Evolutionary conservation across 1,284 basidiomycete species (phyloP), one percentile per base, ranked within the genome.

Genomic region (Athelia sp.): DNA sequence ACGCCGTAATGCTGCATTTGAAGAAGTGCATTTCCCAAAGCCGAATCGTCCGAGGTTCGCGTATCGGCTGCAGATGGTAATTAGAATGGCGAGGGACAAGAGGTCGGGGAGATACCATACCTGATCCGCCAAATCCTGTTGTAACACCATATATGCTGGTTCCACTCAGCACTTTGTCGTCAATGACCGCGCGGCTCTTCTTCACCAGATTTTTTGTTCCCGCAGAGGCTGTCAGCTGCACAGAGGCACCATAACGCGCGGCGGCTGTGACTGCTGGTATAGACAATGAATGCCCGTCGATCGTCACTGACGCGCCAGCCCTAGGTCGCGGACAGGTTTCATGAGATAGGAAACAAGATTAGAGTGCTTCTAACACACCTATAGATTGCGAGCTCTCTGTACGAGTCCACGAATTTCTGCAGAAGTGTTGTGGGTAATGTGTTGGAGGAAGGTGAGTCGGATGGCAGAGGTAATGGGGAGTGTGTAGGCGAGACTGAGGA

Each of bases 121-220:
- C 85, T 56, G 82, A 86, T 18, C 87, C 87, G 46, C 89, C 89
- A 58, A 88, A 92, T 44, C 90, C 90, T 15, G 90, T 91, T 38
- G 84, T 84, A 29, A 91, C 85, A 32, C 90, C 90, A 56, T 91
- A 93, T 38, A 93, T 76, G 56, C 84, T 87, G 50, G 79, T 76
- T 18, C 82, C 81, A 8, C 78, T 72, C 23, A 78, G 74, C 43
- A 93, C 77, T 63, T 90, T 88, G 58, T 75, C 71, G 24, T 76
- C 70, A 46, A 93, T 81, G 48, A 82, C 77, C 47, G 72, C 66
- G 42, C 84, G 78, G 58, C 82, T 81, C 56, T 76, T 76, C 17
- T 72, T 65, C 45, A 90, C 72, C 29, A 74, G 78, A 9, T 72
- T 68, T 54, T 71, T 73, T 52, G 78, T 63, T 14, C 64, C 61